A percentile compares a stretch with the other conserved stretches of the same genome.
phyloP scores from a whole-genome alignment of 768 basidiomycete species.

The Porpolomopsis calyptriformis region DNA sequence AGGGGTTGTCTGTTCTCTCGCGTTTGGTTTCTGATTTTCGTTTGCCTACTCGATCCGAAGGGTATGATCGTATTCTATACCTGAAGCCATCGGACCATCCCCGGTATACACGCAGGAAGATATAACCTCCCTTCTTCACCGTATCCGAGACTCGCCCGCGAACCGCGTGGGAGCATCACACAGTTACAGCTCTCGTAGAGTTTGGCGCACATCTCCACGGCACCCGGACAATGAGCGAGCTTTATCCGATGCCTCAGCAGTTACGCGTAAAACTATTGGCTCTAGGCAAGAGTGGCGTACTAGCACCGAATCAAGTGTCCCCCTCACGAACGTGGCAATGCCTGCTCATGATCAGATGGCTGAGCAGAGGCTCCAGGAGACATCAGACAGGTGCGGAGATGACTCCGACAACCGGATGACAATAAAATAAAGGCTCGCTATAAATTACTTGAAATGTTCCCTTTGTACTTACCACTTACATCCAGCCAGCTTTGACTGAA shows the following conservation, averaged over 20 bases:
- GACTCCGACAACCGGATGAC: not conserved
- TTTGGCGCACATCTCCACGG: no score
- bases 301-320: not conserved
- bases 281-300: not conserved
- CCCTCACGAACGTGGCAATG: no score
- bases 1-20: conserved; percentile 50
- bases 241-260: not conserved
- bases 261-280: not conserved
- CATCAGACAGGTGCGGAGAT: not conserved
- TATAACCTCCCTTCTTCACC: conserved; percentile 40
- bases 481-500: not conserved
- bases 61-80: conserved; percentile 49
- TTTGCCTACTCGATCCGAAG: conserved; percentile 47
- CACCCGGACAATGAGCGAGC: not conserved
- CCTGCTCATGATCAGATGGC: no score
- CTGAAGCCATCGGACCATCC: conserved; percentile 33
- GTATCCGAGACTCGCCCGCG: conserved; percentile 36
- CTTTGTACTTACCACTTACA: not conserved
- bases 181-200: no score
- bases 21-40: conserved; percentile 55
- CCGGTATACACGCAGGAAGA: conserved; percentile 41
- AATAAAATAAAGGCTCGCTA: not conserved
- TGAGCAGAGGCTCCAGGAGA: no score
- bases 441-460: not conserved
- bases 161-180: not conserved